Base-by-base conservation (phyloP, 768 basidiomycete genomes). In the Kondoa subrosea region DNA sequence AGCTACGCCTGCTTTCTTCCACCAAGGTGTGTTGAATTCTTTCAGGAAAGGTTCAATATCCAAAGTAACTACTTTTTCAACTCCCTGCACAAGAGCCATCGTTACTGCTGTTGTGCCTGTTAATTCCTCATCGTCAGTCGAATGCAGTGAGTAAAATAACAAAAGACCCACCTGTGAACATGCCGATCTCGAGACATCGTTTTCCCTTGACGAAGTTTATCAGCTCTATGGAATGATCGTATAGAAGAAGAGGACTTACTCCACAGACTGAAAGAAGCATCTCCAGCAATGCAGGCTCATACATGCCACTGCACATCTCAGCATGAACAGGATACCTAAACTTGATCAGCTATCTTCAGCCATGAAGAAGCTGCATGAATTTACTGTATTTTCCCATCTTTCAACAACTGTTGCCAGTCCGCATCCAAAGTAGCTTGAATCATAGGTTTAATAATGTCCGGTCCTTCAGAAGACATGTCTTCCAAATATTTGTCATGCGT, bases 31-130 rank as follows among this genome's bases (percentile, higher is more conserved):
- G 30, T 56, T 67, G 64, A 70, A 71, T 16, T 65, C 57, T 14
- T 57, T 56, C 2, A 70, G 67, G 66, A 62, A 69, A 12, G 65
- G 66, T 65, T 73, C 73, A 65, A 72, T 62, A 50, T 76, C 76
- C 69, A 79, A 77, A 17, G 78, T 76, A 29, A 77, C 75, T 17
- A 80, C 76, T 60, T 77, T 78, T 66, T 79, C 75, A 65, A 80
- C 77, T 69, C 77, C 77, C 0, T 77, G 76, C 40, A 79, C 75
- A 1, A 80, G 72, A 27, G 78, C 78, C 29, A 76, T 74, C 29
- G 78, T 78, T 61, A 72, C 67, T 63, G 69, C 67, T 25, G 69
- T 70, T 56, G 69, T 67, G 15, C 57, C 66, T 50, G 40, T 50
- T 8, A 50, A 21, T 8, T 50, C 8, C 12, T 26, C 14, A 25